Conservation (phyloP, 352 stramenopile species). For the Blastocystis hominis region DNA sequence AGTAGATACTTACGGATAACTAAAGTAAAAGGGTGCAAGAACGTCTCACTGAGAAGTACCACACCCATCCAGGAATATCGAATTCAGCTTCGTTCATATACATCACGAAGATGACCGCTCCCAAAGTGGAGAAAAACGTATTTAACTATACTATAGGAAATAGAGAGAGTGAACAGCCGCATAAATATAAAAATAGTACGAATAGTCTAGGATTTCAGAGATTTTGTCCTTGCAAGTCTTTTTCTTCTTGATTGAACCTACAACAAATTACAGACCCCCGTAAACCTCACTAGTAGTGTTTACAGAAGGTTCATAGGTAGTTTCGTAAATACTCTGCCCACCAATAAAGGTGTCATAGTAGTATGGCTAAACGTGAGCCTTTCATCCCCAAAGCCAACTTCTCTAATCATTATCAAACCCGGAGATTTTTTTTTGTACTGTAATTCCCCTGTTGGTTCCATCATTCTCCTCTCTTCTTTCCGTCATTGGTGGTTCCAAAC, state of each 20-base stretch:
- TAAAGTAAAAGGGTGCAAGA: background rate
- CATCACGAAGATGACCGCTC: slow-evolving; percentile 35
- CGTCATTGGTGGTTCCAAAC: background rate
- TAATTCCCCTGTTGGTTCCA: background rate
- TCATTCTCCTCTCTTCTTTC: background rate
- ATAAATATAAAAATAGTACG: slow-evolving; percentile 44
- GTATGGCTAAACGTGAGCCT: background rate
- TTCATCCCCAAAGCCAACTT: no score
- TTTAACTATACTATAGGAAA: slow-evolving; percentile 13
- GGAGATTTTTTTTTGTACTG: no score
- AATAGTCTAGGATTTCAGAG: slow-evolving; percentile 32
- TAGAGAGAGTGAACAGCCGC: background rate
- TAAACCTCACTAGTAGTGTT: no score
- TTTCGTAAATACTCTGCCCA: background rate
- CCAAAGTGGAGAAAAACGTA: slow-evolving; percentile 43
- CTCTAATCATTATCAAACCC: no score
- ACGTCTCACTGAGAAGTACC: slow-evolving; percentile 5
- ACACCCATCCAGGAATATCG: slow-evolving; percentile 22
- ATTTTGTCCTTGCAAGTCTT: slow-evolving; percentile 20
- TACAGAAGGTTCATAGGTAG: background rate
- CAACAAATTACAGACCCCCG: no score
- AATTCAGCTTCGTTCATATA: slow-evolving; percentile 51
- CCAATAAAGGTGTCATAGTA: slow-evolving; percentile 40
- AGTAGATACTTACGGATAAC: slow-evolving; percentile 40
- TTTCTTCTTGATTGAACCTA: background rate